Evolutionary conservation across 2,329 filamentous ascomycete genomes (phyloP).

Genomic region (Sporothrix protearum): DNA sequence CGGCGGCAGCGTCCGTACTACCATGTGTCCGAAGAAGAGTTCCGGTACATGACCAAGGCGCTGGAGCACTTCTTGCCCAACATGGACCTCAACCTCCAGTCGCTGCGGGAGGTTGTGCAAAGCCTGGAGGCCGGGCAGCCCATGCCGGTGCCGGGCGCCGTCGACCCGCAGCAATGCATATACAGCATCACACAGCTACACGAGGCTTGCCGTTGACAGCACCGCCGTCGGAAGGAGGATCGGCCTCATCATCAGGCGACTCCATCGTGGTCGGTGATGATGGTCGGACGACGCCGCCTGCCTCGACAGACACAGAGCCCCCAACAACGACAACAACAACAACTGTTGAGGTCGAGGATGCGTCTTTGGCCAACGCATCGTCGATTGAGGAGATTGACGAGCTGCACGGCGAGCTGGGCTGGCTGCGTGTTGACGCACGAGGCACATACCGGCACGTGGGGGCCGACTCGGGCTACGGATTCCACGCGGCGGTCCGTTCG

Average conservation of each 20-base stretch:
- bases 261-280: conserved; percentile 20
- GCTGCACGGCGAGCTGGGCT: conserved; percentile 30
- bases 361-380: neutral
- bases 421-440: conserved; percentile 30
- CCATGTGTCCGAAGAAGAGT: conserved; percentile 34
- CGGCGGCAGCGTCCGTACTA: conserved; percentile 34
- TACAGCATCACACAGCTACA: neutral
- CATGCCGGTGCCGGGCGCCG: neutral
- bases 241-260: conserved; percentile 19
- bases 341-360: conserved; percentile 5
- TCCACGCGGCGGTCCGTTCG: conserved; percentile 31
- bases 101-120: conserved; percentile 28
- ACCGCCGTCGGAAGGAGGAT: neutral
- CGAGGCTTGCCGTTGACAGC: neutral
- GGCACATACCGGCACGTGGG: conserved; percentile 31
- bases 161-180: neutral
- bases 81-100: conserved; percentile 31
- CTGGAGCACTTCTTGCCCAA: conserved; percentile 33
- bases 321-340: too few species aligned
- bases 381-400: conserved; percentile 30
- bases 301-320: neutral
- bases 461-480: conserved; percentile 30
- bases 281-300: conserved; percentile 18
- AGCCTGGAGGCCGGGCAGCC: conserved; percentile 21
- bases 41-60: conserved; percentile 33